Base-by-base conservation (phyloP, 371 early-diverging fungal genomes). In the Circinella umbellata region DNA sequence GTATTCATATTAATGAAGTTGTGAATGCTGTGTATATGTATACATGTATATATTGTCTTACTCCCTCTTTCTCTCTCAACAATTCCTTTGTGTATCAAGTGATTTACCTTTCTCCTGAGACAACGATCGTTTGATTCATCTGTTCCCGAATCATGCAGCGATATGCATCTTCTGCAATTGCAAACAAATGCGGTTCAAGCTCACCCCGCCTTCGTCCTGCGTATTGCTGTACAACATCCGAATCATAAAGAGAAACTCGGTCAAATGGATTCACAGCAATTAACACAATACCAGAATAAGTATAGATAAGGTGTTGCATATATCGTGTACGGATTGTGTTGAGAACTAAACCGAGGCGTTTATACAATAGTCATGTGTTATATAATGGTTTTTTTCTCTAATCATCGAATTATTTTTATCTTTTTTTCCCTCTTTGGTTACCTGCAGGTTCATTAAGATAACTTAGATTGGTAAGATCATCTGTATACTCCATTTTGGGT, bases 141-240 rank as follows among this genome's bases (percentile, higher is more conserved):
- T 89, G 83, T 65, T 96, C 96, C 46, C 92, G 88, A 39, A 98
- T 87, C 96, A 99, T 95, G 74, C 92, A 91, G 38, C 94, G 89
- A 85, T 97, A 99, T 18, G 99, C 98, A 81, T 98, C 96, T 82
- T 98, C 97, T 18, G 99, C 98, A 73, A 99, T 95, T 46, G 97
- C 97, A 87, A 97, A 99, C 81, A 99, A 88, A 82, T 99, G 99
- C 17, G 99, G 99, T 62, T 96, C 96, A 35, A 97, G 86, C 74
- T 98, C 96, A 57, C 95, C 98, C 55, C 97, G 90, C 73, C 92
- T 88, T 77, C 95, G 93, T 20, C 97, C 97, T 17, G 95, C 92
- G 76, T 99, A 98, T 67, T 95, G 94, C 72, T 93, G 89, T 74
- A 96, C 90, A 65, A 95, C 88, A 64, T 97, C 95, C 20, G 90